Conservation (phyloP, 129 eudicot genomes). For the Escallonia herrerae region DNA sequence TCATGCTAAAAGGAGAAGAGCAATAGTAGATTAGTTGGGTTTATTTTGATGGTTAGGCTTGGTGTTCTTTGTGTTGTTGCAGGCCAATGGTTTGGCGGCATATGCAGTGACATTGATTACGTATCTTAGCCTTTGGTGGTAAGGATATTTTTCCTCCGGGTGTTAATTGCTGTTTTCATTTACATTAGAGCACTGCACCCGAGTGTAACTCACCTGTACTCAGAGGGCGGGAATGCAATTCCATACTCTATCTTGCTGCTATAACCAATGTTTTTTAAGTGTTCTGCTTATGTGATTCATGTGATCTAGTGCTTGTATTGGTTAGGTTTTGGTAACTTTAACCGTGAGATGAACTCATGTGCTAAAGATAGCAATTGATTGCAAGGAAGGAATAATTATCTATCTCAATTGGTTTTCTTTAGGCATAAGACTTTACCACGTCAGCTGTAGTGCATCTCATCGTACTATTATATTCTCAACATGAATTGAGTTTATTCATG, state of each 20-base stretch:
- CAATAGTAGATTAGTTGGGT: neutral
- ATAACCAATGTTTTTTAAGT: neutral
- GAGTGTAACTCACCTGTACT: neutral
- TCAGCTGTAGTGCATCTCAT: no score
- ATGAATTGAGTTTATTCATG: no score
- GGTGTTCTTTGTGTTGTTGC: slow-evolving; percentile 24
- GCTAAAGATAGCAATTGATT: no score
- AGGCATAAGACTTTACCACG: no score
- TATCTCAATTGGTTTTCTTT: no score
- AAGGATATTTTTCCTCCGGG: slow-evolving; percentile 18
- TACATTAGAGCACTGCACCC: neutral
- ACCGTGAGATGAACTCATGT: no score
- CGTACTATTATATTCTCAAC: no score
- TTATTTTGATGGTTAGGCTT: neutral
- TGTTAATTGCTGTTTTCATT: neutral
- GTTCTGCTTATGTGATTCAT: neutral
- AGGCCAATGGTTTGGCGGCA: slow-evolving; percentile 92
- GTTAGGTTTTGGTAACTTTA: neutral
- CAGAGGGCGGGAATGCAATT: neutral
- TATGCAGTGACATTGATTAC: slow-evolving; percentile 79
- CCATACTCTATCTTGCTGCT: neutral
- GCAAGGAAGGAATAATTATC: no score
- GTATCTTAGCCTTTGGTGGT: slow-evolving; percentile 93
- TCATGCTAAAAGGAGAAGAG: neutral
- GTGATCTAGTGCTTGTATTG: neutral